phyloP scores from a whole-genome alignment of 2,329 filamentous ascomycete genomes.

The Colletotrichum somersetense region DNA sequence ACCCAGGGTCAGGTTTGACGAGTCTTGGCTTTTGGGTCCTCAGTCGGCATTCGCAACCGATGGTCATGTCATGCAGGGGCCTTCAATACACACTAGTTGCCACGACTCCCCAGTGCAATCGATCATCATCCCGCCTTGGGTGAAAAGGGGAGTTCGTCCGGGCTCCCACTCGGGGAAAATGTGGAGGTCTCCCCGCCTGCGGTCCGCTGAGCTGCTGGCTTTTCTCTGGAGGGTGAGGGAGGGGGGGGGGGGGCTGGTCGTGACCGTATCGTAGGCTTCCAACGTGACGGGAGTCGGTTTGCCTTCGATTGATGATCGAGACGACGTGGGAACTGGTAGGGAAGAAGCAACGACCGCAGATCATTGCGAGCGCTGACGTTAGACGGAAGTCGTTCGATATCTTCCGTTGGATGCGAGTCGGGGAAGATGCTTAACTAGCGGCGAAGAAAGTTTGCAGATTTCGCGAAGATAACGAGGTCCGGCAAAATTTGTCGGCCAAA shows the following conservation, averaged over 20 bases:
- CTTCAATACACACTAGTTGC: conserved; percentile 14
- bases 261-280: not conserved
- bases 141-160: conserved; percentile 41
- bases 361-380: not conserved
- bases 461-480: not conserved
- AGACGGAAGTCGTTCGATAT: not conserved
- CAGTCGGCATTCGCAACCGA: conserved; percentile 36
- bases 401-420: not conserved
- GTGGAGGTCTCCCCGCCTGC: conserved; percentile 36
- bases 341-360: not conserved
- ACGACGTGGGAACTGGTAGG: not conserved
- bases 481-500: conserved; percentile 34
- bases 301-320: not conserved
- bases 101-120: conserved; percentile 28
- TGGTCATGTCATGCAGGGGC: conserved; percentile 24
- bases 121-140: conserved; percentile 40
- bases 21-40: conserved; percentile 8
- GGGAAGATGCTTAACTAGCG: not conserved
- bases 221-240: conserved; percentile 3
- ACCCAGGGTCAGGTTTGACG: conserved; percentile 2
- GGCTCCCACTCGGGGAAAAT: conserved; percentile 41
- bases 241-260: too few relatives aligned
- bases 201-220: conserved; percentile 33
- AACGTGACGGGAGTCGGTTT: not conserved
- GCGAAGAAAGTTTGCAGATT: not conserved